These are phyloP conservation scores for Geranium incanum DNA, from an alignment of 441 rosid species.

Conservation along the genomic window DNA sequence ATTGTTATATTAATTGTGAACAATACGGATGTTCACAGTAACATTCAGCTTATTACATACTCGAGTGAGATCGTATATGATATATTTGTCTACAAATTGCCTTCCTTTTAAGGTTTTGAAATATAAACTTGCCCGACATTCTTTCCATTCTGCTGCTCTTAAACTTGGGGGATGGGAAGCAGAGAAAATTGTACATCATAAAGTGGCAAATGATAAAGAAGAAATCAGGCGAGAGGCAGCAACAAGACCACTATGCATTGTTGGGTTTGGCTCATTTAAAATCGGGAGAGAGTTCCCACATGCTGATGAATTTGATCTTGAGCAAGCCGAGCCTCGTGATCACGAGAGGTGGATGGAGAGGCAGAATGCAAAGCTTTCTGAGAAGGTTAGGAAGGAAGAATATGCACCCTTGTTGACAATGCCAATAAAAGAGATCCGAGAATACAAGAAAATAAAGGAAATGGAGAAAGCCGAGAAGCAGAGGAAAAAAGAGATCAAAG, in stretches of 20 bases:
- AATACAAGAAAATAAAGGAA: conserved; percentile 69
- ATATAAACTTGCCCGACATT: conserved; percentile 84
- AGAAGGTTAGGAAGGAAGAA: conserved; percentile 89
- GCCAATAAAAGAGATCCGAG: conserved; percentile 89
- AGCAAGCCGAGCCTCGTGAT: conserved; percentile 91
- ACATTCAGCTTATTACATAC: conserved; percentile 50
- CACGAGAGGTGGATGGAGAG: conserved; percentile 99
- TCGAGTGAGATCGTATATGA: conserved; percentile 64
- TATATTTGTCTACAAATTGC: conserved; percentile 63
- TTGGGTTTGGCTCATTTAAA: conserved; percentile 77
- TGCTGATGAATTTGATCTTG: conserved; percentile 90
- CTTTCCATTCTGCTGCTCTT: conserved; percentile 78
- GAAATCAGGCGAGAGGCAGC: conserved; percentile 62
- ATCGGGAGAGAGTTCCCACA: conserved; percentile 99
- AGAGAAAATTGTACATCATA: conserved; percentile 39
- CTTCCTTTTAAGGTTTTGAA: conserved; percentile 64
- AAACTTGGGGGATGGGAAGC: conserved; percentile 65
- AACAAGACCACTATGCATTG: conserved; percentile 89
- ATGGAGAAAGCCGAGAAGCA: conserved; percentile 83
- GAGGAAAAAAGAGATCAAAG: conserved; percentile 73
- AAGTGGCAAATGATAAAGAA: conserved; percentile 52
- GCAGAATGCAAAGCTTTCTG: conserved; percentile 84
- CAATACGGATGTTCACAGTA: conserved; percentile 30
- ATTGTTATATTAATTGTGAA: not conserved
- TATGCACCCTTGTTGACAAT: conserved; percentile 83